Evolutionary conservation across 139 green algal species (phyloP).

Genomic region (Diplosphaera chodatii): DNA sequence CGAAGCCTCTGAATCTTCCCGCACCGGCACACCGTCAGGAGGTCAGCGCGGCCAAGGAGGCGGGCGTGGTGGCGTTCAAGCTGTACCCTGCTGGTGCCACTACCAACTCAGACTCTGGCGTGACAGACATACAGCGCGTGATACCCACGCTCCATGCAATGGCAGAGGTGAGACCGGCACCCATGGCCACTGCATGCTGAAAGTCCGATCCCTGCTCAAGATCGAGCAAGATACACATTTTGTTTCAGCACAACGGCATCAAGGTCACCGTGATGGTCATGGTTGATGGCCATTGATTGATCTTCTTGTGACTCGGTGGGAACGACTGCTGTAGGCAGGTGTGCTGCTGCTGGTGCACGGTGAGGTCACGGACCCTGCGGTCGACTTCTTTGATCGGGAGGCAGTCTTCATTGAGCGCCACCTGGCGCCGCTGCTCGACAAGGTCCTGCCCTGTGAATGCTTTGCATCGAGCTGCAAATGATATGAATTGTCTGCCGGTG

Average conservation of each 20-base stretch:
- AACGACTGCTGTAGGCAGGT: not conserved
- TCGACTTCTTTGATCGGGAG: conserved; percentile 99
- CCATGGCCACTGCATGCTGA: no score
- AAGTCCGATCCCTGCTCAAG: no score
- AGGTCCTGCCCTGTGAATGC: no score
- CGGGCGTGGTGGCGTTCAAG: conserved; percentile 88
- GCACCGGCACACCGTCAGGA: no score
- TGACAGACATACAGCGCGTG: conserved; percentile 64
- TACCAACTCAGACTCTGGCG: conserved; percentile 87
- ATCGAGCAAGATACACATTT: no score
- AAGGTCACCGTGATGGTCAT: no score
- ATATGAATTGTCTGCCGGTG: no score
- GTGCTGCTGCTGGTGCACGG: conserved; percentile 87
- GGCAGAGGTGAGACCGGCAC: conserved; percentile 44
- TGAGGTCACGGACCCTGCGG: conserved; percentile 84
- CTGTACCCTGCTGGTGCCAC: conserved; percentile 98
- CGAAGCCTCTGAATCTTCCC: no score
- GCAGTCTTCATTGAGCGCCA: conserved; percentile 83
- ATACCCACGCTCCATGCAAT: conserved; percentile 70
- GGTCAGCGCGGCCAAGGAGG: conserved; percentile 32
- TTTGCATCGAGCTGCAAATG: no score
- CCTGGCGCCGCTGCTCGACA: conserved; percentile 70
- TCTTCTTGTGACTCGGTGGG: no score
- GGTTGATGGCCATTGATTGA: no score
- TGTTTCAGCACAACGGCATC: no score